Conservation (phyloP, 2,329 filamentous ascomycete species). For the Corniculantispora saksenae region DNA sequence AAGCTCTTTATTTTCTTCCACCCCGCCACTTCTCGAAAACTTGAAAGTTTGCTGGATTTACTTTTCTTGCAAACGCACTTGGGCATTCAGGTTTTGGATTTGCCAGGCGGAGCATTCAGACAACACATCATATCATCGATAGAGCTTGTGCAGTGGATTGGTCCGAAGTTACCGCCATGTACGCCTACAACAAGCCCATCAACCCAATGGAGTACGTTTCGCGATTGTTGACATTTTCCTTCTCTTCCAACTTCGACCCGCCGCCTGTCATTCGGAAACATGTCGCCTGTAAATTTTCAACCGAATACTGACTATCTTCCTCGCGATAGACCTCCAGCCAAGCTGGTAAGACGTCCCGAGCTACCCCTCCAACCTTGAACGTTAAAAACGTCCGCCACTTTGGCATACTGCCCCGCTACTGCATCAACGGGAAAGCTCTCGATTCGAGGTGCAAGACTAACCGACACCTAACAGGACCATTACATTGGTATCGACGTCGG, state of each 20-base stretch:
- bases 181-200: slow-evolving; percentile 40
- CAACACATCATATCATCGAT: neutral
- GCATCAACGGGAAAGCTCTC: neutral
- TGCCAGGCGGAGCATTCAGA: neutral
- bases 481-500: slow-evolving; percentile 92
- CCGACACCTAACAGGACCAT: slow-evolving; percentile 46
- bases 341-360: slow-evolving; percentile 16
- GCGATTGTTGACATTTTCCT: slow-evolving; percentile 5
- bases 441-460: slow-evolving; percentile 7
- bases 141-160: too few species aligned
- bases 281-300: slow-evolving; percentile 9
- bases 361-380: slow-evolving; percentile 14
- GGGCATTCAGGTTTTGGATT: neutral
- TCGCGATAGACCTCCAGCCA: slow-evolving; percentile 11
- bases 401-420: neutral
- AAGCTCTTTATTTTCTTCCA: neutral
- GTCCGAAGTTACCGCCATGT: slow-evolving; percentile 28
- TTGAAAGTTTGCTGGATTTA: neutral
- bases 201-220: slow-evolving; percentile 40
- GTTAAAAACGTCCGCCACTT: slow-evolving; percentile 1
- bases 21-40: neutral
- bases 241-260: slow-evolving; percentile 11
- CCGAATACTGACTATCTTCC: neutral
- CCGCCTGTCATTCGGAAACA: slow-evolving; percentile 16
- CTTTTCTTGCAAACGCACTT: neutral